A percentile compares a stretch with the other conserved stretches of the same genome.
Evolutionary conservation across 208 protist genomes (phyloP).

Genomic region (Leishmania mexicana): DNA sequence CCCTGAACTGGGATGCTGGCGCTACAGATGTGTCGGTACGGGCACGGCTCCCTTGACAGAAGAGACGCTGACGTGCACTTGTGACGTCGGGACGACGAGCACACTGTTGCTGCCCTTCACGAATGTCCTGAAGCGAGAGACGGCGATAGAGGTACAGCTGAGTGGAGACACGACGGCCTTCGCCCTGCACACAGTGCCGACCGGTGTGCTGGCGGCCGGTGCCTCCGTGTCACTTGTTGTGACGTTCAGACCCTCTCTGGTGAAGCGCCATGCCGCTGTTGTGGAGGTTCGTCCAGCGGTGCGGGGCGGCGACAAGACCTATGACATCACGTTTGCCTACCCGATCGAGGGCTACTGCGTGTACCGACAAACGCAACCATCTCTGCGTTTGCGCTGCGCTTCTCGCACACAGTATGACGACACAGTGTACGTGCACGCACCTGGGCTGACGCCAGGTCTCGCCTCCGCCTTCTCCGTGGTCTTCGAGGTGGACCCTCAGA

Average conservation of each 20-base stretch:
- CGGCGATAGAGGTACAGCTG: conserved; percentile 39
- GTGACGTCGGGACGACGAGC: conserved; percentile 48
- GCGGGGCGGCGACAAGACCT: conserved; percentile 19
- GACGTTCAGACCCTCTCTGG: conserved; percentile 62
- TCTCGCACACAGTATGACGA: conserved; percentile 61
- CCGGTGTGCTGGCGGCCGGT: conserved; percentile 42
- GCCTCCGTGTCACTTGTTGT: conserved; percentile 49
- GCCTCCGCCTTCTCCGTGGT: conserved; percentile 25
- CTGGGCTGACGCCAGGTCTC: conserved; percentile 44
- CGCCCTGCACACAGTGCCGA: conserved; percentile 29
- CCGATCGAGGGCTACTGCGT: conserved; percentile 81
- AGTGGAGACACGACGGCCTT: conserved; percentile 37
- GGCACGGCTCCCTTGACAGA: conserved; percentile 60
- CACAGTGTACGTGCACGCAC: conserved; percentile 47
- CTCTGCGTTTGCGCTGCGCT: conserved; percentile 60
- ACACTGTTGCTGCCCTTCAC: conserved; percentile 59
- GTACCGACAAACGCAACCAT: conserved; percentile 51
- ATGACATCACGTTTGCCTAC: conserved; percentile 75
- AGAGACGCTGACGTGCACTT: conserved; percentile 47
- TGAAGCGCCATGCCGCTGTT: conserved; percentile 58
- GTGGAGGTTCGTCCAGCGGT: conserved; percentile 60
- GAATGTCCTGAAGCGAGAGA: conserved; percentile 75
- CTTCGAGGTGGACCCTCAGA: conserved; percentile 49
- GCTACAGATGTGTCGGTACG: conserved; percentile 70
- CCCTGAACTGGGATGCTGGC: conserved; percentile 77